These are phyloP conservation scores for Globisporangium barbulae DNA, from an alignment of 352 stramenopile genomes.

Conservation along the genomic window DNA sequence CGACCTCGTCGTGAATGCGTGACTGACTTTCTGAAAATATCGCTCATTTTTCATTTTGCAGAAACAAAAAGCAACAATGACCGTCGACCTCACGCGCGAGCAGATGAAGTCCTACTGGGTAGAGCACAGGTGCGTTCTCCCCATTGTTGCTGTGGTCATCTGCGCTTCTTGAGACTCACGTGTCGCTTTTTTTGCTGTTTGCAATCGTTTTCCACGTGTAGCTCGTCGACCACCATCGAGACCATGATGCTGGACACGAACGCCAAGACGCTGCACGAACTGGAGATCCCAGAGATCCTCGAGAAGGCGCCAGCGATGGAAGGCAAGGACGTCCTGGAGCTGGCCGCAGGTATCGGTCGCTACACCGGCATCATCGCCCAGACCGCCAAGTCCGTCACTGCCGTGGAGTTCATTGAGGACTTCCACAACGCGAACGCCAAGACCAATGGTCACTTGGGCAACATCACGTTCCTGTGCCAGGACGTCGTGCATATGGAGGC, in stretches of 20 bases:
- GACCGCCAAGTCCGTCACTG: slow-evolving; percentile 48
- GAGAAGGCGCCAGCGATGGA: slow-evolving; percentile 55
- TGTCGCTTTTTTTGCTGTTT: background rate
- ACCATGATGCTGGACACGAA: slow-evolving; percentile 87
- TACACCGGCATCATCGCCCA: slow-evolving; percentile 58
- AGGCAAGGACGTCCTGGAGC: slow-evolving; percentile 62
- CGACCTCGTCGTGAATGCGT: background rate
- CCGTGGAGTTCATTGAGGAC: slow-evolving; percentile 78
- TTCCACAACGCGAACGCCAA: slow-evolving; percentile 64
- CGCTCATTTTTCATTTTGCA: background rate
- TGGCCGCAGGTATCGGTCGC: slow-evolving; percentile 61
- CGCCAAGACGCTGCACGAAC: slow-evolving; percentile 64
- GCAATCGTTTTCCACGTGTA: background rate
- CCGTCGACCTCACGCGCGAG: slow-evolving; percentile 47
- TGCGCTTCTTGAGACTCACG: slow-evolving; percentile 3
- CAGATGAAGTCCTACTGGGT: slow-evolving; percentile 84
- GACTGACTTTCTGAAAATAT: background rate
- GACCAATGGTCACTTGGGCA: slow-evolving; percentile 44
- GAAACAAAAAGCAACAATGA: slow-evolving; percentile 30
- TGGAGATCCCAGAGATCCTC: slow-evolving; percentile 78
- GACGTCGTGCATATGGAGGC: slow-evolving; percentile 65
- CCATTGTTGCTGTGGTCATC: background rate
- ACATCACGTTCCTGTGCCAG: slow-evolving; percentile 64
- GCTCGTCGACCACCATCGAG: slow-evolving; percentile 49
- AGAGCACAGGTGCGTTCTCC: slow-evolving; percentile 44